Evolutionary conservation across 352 stramenopile genomes (phyloP), one percentile per base, ranked within the genome.

Genomic region (Phytophthora ramorum): DNA sequence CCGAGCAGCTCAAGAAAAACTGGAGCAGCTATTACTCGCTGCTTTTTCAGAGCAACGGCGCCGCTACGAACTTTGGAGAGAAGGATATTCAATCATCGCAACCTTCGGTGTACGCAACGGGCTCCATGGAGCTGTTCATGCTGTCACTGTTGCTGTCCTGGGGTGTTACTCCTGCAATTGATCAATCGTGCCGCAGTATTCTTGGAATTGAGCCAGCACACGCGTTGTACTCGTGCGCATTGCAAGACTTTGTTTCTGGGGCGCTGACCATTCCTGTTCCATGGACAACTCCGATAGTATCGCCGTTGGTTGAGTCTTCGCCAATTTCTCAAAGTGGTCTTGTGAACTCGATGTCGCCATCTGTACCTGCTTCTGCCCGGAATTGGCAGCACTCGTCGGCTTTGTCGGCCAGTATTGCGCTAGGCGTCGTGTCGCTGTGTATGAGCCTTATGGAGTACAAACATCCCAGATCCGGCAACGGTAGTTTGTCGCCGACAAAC

Each of bases 401-500:
- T 2, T 48, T 93, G 16, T 91, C 83, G 16, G 83, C 80, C 1
- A 91, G 76, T 30, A 57, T 93, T 9, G 86, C 86, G 2, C 67
- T 94, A 24, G 82, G 82, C 2, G 80, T 94, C 28, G 76, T 95
- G 0, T 89, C 88, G 2, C 57, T 94, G 3, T 93, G 84, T 35
- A 93, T 93, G 81, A 93, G 83, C 35, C 69, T 90, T 22, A 96
- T 96, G 88, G 88, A 93, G 43, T 81, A 89, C 58, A 87, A 86
- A 46, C 83, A 90, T 56, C 76, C 79, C 9, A 81, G 70, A 58
- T 35, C 52, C 32, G 54, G 50, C 3, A 58, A 46, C 26, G 58
- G 56, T 0, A 53, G 41, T n/a, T 28, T 34, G 17, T 71, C 59
- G 16, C 59, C 70, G 0, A 64, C 74, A 0, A 91, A 91, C 68